A percentile compares a stretch with the other conserved stretches of the same genome.
Evolutionary conservation across 345 rosid species (phyloP).

Genomic region (Turnera subulata): DNA sequence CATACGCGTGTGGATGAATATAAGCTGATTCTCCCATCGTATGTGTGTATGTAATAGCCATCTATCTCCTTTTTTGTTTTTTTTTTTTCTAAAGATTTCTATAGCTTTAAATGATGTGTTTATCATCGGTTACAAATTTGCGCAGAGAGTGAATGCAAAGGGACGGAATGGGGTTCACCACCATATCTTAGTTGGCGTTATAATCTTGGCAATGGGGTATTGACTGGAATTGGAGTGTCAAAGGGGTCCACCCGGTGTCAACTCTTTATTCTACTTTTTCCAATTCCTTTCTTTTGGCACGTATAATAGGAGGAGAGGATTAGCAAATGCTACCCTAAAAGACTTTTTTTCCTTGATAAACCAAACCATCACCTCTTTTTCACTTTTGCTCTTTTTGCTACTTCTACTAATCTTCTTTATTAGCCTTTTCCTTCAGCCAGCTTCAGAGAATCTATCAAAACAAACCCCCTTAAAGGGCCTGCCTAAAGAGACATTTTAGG

Average conservation of each 20-base stretch:
- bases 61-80: background rate
- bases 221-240: slow-evolving; percentile 15
- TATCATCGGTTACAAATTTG: background rate
- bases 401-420: slow-evolving; percentile 14
- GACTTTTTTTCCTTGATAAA: slow-evolving; percentile 13
- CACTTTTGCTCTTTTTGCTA: slow-evolving; percentile 15
- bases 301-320: slow-evolving; percentile 6
- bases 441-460: slow-evolving; percentile 21
- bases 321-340: no score
- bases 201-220: slow-evolving; percentile 9
- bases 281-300: slow-evolving; percentile 15
- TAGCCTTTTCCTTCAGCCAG: slow-evolving; percentile 10
- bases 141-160: background rate
- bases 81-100: background rate
- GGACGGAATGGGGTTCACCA: background rate
- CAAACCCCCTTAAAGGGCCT: slow-evolving; percentile 6
- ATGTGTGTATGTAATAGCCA: no score
- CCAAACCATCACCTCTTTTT: background rate
- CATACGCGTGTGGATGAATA: no score
- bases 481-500: slow-evolving; percentile 3
- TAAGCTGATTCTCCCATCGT: no score
- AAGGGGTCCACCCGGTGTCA: slow-evolving; percentile 23
- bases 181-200: slow-evolving; percentile 27
- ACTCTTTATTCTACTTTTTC: slow-evolving; percentile 3
- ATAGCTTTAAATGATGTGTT: background rate